Evolutionary conservation across 495 filamentous ascomycete genomes (phyloP).

Genomic region (Penicillium angulare): DNA sequence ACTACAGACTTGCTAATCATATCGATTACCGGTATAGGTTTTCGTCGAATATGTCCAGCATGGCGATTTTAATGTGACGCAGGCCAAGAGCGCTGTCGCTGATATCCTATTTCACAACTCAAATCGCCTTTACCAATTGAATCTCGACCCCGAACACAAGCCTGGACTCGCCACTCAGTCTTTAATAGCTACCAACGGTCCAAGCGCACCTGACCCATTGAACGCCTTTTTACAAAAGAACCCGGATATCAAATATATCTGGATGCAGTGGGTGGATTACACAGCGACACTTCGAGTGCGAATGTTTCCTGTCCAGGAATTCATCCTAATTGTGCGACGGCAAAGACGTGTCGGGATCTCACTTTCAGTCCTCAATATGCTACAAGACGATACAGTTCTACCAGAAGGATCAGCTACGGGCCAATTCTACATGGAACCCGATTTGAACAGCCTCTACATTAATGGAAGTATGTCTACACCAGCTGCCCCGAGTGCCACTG

Average conservation of each 20-base stretch:
- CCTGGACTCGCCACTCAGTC: not conserved
- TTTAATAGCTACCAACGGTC: not conserved
- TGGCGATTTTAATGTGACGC: constrained; percentile 52
- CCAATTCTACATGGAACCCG: constrained; percentile 60
- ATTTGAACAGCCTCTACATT: constrained; percentile 54
- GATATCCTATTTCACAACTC: constrained; percentile 71
- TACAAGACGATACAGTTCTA: constrained; percentile 46
- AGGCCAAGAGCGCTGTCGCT: constrained; percentile 58
- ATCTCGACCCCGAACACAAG: constrained; percentile 15
- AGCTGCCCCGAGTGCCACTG: constrained; percentile 44
- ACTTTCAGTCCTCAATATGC: constrained; percentile 51
- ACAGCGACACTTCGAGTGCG: constrained; percentile 67
- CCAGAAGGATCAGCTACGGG: constrained; percentile 47
- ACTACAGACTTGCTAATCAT: not conserved
- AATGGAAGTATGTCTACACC: constrained; percentile 42
- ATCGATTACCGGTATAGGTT: constrained; percentile 37
- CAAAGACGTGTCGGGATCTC: constrained; percentile 56
- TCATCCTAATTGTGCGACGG: constrained; percentile 54
- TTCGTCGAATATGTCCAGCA: constrained; percentile 60
- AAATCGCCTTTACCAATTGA: constrained; percentile 61
- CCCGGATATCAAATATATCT: constrained; percentile 53
- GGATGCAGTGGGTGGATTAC: constrained; percentile 79
- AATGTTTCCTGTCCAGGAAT: constrained; percentile 66
- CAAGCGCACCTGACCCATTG: constrained; percentile 6
- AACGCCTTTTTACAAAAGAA: constrained; percentile 26